These are phyloP conservation scores for Brassica incana DNA, from an alignment of 345 rosid genomes.

Conservation along the genomic window DNA sequence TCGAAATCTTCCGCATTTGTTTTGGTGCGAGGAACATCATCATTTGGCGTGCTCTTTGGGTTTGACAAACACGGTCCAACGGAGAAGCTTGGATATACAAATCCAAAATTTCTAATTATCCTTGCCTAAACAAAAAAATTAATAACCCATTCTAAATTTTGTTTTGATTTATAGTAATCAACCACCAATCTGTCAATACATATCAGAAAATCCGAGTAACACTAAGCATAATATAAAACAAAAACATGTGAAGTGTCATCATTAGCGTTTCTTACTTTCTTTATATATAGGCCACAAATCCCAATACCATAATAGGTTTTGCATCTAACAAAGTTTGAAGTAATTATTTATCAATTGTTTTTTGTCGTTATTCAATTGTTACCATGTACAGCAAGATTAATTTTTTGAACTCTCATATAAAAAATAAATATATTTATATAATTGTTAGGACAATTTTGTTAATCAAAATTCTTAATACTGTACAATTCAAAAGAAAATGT, in stretches of 20 bases:
- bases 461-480: not conserved
- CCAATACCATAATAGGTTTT: conserved; percentile 15
- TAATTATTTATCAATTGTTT: not conserved
- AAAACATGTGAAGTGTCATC: conserved; percentile 30
- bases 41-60: conserved; percentile 36
- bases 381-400: not conserved
- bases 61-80: conserved; percentile 22
- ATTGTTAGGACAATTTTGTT: not conserved
- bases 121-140: not conserved
- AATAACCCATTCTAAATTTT: not conserved
- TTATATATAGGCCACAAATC: conserved; percentile 26
- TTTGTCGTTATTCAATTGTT: not conserved
- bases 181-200: not conserved
- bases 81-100: conserved; percentile 8
- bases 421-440: not conserved
- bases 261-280: conserved; percentile 15
- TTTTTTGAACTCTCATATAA: not conserved
- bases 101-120: not conserved
- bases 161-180: not conserved
- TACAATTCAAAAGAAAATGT: not conserved
- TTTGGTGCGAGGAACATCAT: conserved; percentile 38
- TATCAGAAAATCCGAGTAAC: conserved; percentile 5
- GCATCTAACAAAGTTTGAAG: not conserved
- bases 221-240: conserved; percentile 24
- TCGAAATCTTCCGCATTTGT: not conserved